A percentile compares a stretch with the other conserved stretches of the same genome.
Evolutionary conservation across 371 early-diverging fungal species (phyloP).

Genomic region (Rhizoclosmatium hyalinum): DNA sequence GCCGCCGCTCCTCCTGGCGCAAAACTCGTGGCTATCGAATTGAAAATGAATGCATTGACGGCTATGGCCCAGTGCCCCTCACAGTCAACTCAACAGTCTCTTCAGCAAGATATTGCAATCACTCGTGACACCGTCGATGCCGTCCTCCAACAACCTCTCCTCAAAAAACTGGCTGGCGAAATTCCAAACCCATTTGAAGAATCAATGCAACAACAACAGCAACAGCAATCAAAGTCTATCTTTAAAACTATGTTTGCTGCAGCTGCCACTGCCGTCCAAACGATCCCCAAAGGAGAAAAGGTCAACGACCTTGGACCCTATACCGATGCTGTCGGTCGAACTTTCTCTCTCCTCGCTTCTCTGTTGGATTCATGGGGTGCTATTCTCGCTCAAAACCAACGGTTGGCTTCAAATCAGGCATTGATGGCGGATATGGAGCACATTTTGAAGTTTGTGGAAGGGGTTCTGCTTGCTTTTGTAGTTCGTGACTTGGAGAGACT

Average conservation of each 20-base stretch:
- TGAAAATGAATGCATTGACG: background rate
- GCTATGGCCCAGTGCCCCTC: background rate
- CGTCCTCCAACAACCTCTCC: background rate
- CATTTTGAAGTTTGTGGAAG: slow-evolving; percentile 12
- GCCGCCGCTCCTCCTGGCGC: background rate
- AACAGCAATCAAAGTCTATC: background rate
- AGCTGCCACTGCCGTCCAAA: background rate
- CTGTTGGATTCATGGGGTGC: slow-evolving; percentile 12
- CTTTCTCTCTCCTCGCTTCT: background rate
- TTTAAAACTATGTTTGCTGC: background rate
- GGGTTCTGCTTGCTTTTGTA: slow-evolving; percentile 9
- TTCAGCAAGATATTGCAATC: background rate
- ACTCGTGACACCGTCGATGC: background rate
- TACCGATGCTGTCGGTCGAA: background rate
- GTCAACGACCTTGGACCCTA: background rate
- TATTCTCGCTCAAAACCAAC: background rate
- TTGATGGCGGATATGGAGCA: slow-evolving; percentile 5
- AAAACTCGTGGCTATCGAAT: slow-evolving; percentile 5
- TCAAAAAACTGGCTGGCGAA: slow-evolving; percentile 14
- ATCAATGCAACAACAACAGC: no score
- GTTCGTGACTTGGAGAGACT: slow-evolving; percentile 4
- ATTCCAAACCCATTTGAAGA: slow-evolving; percentile 7
- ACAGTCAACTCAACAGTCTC: background rate
- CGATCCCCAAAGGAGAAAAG: slow-evolving; percentile 15
- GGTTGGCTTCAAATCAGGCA: background rate